Evolutionary conservation across 23 red algal genomes (phyloP).

Genomic region (Cyanidium caldarium): DNA sequence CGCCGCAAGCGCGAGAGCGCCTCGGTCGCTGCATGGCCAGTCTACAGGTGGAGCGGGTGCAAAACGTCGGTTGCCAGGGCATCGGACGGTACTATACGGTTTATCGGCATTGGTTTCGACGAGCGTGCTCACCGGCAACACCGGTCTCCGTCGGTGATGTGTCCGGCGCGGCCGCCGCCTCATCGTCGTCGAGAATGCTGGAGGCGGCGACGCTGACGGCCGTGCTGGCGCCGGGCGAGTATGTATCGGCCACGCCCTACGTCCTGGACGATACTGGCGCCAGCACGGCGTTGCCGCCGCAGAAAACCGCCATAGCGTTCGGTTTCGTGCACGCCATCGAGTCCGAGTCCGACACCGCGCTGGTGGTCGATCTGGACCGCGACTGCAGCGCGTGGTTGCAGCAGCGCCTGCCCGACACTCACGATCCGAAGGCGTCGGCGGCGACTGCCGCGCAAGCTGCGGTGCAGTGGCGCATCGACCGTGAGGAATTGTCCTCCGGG

Average conservation of each 20-base stretch:
- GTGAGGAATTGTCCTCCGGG: constrained; percentile 33
- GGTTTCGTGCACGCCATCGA: constrained; percentile 22
- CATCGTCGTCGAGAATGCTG: background rate
- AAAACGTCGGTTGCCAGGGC: background rate
- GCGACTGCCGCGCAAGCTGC: too few relatives aligned
- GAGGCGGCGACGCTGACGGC: background rate
- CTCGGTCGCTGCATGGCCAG: constrained; percentile 6
- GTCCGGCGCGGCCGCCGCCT: background rate
- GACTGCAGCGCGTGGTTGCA: constrained; percentile 12
- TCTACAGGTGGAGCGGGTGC: background rate
- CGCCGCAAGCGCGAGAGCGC: constrained; percentile 15
- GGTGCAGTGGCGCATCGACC: constrained; percentile 57
- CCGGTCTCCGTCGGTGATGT: background rate
- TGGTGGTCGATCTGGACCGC: constrained; percentile 21
- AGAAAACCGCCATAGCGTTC: constrained; percentile 27
- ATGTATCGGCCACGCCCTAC: constrained; percentile 41
- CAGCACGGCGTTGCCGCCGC: background rate
- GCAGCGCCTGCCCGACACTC: background rate
- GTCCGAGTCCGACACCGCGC: background rate
- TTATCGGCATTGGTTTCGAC: background rate
- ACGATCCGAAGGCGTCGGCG: background rate
- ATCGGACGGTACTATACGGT: background rate
- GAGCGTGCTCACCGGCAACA: background rate
- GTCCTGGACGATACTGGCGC: background rate
- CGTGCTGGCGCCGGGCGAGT: constrained; percentile 25